Evolutionary conservation across 345 rosid species (phyloP), one percentile per base, ranked within the genome.

Genomic region (Salix arbutifolia): DNA sequence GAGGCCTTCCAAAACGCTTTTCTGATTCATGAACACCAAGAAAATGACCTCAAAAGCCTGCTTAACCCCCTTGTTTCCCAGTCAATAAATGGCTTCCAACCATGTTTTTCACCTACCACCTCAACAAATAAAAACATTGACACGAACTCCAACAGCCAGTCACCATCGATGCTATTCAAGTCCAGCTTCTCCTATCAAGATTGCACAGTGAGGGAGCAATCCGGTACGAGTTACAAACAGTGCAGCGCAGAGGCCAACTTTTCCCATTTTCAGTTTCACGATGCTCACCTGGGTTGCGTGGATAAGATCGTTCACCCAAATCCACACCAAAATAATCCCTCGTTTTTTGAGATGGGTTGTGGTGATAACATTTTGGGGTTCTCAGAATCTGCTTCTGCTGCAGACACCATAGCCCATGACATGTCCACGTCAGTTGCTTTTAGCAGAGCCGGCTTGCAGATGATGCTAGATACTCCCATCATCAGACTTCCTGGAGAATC

Each of bases 191-290:
- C 90, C 66, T 84, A 84, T 79, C 89, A 86, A 56, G 85, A 78
- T 67, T 70, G 67, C 86, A 72, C 65, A 61, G 72, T 85, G 12
- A 84, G 82, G 74, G 91, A 85, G 76, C 86, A 85, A 78, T 68
- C 69, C 73, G 4, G 73, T 77, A 64, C 84, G 72, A 82, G 8
- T n/a, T 56, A 78, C 40, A 87, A 82, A 28, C 90, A 88, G 76
- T 87, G 88, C 82, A 94, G 89, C 83, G 83, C 87, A 74, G 97
- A 91, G 72, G 79, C 78, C 4, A 85, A 66, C 79, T 83, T 82
- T 87, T 84, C 86, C 80, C 81, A 78, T 77, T 80, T 77, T 76
- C 91, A 88, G 75, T 82, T 79, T 33, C 76, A 78, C 58, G 84
- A 78, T 72, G 84, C 74, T 37, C 80, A 72, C 82, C 68, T 85